Evolutionary conservation across 1,139 yeast species (phyloP).

Genomic region (Torulaspora globosa): DNA sequence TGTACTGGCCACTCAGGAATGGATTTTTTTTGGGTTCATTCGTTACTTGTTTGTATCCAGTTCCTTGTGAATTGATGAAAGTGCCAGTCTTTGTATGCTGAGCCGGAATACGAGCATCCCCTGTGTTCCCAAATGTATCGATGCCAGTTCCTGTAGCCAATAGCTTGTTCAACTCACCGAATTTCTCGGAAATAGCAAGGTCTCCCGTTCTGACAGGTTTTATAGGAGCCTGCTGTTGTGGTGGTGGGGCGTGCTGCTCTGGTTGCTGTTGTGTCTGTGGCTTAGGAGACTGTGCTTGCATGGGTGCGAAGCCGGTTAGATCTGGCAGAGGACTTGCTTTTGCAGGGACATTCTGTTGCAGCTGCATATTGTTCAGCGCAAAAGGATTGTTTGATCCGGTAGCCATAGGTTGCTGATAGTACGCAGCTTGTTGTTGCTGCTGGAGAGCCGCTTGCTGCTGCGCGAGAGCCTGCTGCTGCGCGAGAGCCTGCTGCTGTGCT

Average conservation of each 20-base stretch:
- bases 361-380: conserved; percentile 46
- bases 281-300: conserved; percentile 15
- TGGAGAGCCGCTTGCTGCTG: conserved; percentile 34
- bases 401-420: conserved; percentile 53
- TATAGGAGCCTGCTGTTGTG: conserved; percentile 39
- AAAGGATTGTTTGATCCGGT: conserved; percentile 93
- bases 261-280: conserved; percentile 15
- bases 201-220: conserved; percentile 46
- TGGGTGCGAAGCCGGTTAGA: conserved; percentile 2
- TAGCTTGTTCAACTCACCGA: conserved; percentile 70
- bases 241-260: conserved; percentile 21
- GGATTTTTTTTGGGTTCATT: conserved; percentile 54
- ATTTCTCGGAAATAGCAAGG: conserved; percentile 48
- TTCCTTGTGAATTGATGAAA: conserved; percentile 82
- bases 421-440: conserved; percentile 39
- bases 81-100: conserved; percentile 82
- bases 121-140: conserved; percentile 94
- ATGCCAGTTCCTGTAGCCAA: conserved; percentile 86
- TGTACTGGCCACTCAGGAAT: conserved; percentile 67
- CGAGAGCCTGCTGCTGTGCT: conserved; percentile 27
- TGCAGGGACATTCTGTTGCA: conserved; percentile 16
- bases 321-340: conserved; percentile 21
- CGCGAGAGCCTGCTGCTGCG: conserved; percentile 27
- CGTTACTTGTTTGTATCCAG: conserved; percentile 61
- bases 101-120: conserved; percentile 84